Base-by-base conservation (phyloP, 176 grass and related monocot genomes). In the Lolium multiflorum region DNA sequence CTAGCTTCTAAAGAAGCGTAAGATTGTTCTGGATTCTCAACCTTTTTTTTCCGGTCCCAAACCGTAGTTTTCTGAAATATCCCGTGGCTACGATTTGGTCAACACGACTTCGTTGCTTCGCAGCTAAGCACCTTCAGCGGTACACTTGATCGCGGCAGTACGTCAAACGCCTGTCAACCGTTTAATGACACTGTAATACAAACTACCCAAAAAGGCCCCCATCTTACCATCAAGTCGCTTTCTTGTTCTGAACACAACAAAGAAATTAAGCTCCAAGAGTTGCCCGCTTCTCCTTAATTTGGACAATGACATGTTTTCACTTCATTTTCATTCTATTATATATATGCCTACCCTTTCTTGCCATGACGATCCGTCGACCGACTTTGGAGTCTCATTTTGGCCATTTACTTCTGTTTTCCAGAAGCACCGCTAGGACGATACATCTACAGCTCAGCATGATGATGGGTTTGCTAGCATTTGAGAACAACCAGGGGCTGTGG, bases 401-500 rank as follows among this genome's bases (percentile, higher is more conserved):
- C 58, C 12, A 49, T 48, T 84, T 54, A 50, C 25, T 41, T 86
- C 52, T 18, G 8, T 71, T 63, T 83, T 78, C 55, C 93, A 82
- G 93, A 63, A 55, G 57, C 54, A 72, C 28, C 17, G 84, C 24
- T 69, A 58, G 52, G 80, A 43, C 35, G 54, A 22, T 51, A 78
- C 57, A 35, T 68, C 46, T 20, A 57, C 41, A 57, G 22, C 25
- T 64, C 71, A 71, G 68, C 55, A 94, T 67, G 85, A 87, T 94
- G 83, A 91, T 92, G 77, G 86, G 77, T 46, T 79, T 93, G 80
- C 84, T 91, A 62, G 92, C 89, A 38, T 92, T 97, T 84, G 92
- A 94, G 72, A 90, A 59, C 88, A 82, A 90, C 80, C 86, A 92
- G 81, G 89, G 92, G 80, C 89, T 92, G 58, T 94, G 92, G 92